Percentiles rank a stretch among this genome's conserved stretches.
Conservation (phyloP, 768 basidiomycete genomes). For the Agrocybe praecox region DNA sequence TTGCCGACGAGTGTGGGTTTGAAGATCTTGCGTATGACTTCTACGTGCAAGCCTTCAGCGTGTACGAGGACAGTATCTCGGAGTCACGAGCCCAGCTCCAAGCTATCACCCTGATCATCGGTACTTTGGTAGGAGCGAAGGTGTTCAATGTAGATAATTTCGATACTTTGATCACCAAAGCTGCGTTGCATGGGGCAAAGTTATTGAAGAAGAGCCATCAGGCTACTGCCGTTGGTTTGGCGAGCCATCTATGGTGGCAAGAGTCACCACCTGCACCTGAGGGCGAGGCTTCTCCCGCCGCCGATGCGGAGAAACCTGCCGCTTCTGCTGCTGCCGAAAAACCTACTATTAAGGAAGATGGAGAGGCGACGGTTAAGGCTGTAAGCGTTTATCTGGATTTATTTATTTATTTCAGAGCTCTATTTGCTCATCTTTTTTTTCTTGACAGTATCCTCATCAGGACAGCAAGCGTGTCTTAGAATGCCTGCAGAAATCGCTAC, state of each 20-base stretch:
- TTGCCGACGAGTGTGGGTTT: slow-evolving; percentile 92
- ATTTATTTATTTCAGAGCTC: background rate
- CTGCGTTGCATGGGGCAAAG: slow-evolving; percentile 96
- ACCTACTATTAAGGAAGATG: slow-evolving; percentile 39
- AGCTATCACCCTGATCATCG: slow-evolving; percentile 95
- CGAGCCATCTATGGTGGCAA: slow-evolving; percentile 99
- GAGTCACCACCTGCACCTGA: slow-evolving; percentile 49
- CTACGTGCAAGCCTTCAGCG: slow-evolving; percentile 96
- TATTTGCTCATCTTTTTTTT: slow-evolving; percentile 5
- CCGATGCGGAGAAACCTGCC: slow-evolving; percentile 40
- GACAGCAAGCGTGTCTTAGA: slow-evolving; percentile 98
- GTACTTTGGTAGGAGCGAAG: slow-evolving; percentile 82
- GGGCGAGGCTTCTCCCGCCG: slow-evolving; percentile 40
- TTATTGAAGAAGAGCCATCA: slow-evolving; percentile 98
- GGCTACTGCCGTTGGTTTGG: slow-evolving; percentile 90
- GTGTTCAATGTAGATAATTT: slow-evolving; percentile 97
- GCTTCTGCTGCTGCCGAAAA: slow-evolving; percentile 36
- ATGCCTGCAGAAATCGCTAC: slow-evolving; percentile 94
- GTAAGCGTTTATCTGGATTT: slow-evolving; percentile 43
- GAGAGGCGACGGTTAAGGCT: slow-evolving; percentile 31
- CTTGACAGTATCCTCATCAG: slow-evolving; percentile 73
- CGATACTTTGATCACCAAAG: slow-evolving; percentile 97
- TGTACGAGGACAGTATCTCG: slow-evolving; percentile 97
- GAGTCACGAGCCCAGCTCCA: slow-evolving; percentile 95
- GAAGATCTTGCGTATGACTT: slow-evolving; percentile 98